Evolutionary conservation across 768 basidiomycete genomes (phyloP), one percentile per base, ranked within the genome.

Genomic region (Cystofilobasidium bisporidii): DNA sequence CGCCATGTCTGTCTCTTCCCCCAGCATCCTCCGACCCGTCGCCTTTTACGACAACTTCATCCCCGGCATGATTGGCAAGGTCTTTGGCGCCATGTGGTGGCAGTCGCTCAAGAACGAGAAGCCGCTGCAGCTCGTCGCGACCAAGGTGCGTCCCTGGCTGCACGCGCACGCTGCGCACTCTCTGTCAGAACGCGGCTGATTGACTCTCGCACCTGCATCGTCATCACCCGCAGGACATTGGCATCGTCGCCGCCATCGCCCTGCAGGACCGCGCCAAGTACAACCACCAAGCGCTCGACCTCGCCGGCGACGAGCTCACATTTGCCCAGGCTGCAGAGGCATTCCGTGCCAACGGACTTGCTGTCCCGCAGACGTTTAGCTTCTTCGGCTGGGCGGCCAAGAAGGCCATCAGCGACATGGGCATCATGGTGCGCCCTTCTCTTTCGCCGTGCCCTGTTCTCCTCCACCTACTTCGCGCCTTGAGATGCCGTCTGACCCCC

Each of bases 271-370:
- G 28, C 15, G 17, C 4, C 9, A 56, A 30, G 53, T 56, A 30
- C 30, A 56, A 56, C 53, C 53, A 32, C 2, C 26, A 17, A 20
- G 4, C 30, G 15, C 53, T 56, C 53, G 53, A 28, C 28, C 28
- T 56, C 2, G 53, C 53, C 30, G 53, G 53, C 26, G 53, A 56
- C 53, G 53, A 56, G 53, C 53, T 56, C 30, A 30, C 53, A 11
- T 56, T 28, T 18, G 30, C 26, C 14, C 15, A 56, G 53, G 53
- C 30, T 11, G 53, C 30, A 26, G 28, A 9, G 3, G 53, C 53
- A 14, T 56, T 56, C 53, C 17, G n/a, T 4, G 53, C 26, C 4
- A 30, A 26, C 15, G 53, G 53, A 6, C 15, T 56, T 32, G 5
- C 53, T 2, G 53, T 17, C 3, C 53, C 53, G 28, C 53, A 32